These are phyloP conservation scores for Aegle marmelos DNA, from an alignment of 345 rosid genomes.

Conservation along the genomic window DNA sequence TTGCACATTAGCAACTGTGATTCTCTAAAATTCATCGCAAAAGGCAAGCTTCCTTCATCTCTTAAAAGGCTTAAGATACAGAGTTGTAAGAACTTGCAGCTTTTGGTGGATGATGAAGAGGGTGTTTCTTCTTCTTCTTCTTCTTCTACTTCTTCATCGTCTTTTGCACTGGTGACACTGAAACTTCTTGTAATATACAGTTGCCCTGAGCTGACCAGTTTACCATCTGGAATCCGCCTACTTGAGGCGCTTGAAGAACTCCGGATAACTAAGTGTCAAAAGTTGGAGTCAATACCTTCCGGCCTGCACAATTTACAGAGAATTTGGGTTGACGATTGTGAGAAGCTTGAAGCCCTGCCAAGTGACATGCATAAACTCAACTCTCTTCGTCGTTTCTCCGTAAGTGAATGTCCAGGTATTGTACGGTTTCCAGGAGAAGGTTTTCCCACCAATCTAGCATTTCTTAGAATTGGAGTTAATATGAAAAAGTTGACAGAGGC, in stretches of 20 bases:
- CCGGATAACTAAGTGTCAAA: neutral
- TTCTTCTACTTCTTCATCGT: neutral
- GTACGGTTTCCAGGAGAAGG: neutral
- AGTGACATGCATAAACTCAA: neutral
- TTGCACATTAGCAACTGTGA: neutral
- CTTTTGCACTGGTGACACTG: too few species aligned
- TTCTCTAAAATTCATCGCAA: neutral
- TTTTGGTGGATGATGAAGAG: neutral
- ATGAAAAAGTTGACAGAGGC: neutral
- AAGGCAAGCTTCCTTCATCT: neutral
- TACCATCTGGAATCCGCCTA: neutral
- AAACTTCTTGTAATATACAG: too few species aligned
- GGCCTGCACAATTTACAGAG: neutral
- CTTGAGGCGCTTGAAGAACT: neutral
- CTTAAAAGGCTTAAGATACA: neutral
- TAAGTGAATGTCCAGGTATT: neutral
- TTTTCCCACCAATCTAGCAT: neutral
- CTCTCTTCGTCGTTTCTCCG: neutral
- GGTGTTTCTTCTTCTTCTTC: neutral
- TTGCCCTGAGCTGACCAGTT: conserved; percentile 9
- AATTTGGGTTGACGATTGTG: neutral
- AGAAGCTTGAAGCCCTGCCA: conserved; percentile 1
- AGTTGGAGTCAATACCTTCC: neutral
- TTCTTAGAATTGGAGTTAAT: neutral
- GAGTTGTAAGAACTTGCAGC: neutral